phyloP scores from a whole-genome alignment of 2,329 filamentous ascomycete species.

The Ophiostoma ips region DNA sequence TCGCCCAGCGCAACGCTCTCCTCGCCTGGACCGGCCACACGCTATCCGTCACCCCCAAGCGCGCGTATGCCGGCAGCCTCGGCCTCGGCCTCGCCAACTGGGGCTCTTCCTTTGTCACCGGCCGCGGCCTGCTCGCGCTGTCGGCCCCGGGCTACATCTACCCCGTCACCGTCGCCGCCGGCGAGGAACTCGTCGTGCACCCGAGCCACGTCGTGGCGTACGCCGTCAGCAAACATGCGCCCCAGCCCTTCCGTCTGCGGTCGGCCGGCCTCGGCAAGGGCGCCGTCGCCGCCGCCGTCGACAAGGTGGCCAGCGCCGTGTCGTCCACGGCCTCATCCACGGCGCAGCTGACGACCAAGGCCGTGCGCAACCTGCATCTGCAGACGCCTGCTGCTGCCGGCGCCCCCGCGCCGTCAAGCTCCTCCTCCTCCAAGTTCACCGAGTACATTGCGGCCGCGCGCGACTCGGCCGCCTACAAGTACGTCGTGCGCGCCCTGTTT shows the following conservation, averaged over 20 bases:
- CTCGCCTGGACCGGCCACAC: slow-evolving; percentile 96
- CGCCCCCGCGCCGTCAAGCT: slow-evolving; percentile 37
- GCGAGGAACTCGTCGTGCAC: slow-evolving; percentile 83
- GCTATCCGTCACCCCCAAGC: slow-evolving; percentile 61
- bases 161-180: slow-evolving; percentile 63
- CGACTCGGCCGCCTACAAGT: slow-evolving; percentile 42
- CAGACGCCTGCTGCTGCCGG: slow-evolving; percentile 52
- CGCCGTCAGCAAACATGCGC: slow-evolving; percentile 57
- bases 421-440: not conserved
- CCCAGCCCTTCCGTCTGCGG: slow-evolving; percentile 66
- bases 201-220: slow-evolving; percentile 90
- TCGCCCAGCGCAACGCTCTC: slow-evolving; percentile 73
- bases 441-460: not conserved
- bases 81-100: slow-evolving; percentile 71
- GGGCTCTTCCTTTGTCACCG: slow-evolving; percentile 81
- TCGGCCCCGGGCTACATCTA: slow-evolving; percentile 83
- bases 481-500: slow-evolving; percentile 49
- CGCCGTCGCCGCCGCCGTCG: slow-evolving; percentile 22
- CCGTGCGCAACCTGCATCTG: slow-evolving; percentile 40
- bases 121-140: slow-evolving; percentile 72
- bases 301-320: not conserved
- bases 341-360: slow-evolving; percentile 4
- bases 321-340: slow-evolving; percentile 5
- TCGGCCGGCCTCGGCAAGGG: slow-evolving; percentile 3
- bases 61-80: slow-evolving; percentile 14